Evolutionary conservation across 2,329 filamentous ascomycete species (phyloP).

Genomic region (Calycina herbarum): DNA sequence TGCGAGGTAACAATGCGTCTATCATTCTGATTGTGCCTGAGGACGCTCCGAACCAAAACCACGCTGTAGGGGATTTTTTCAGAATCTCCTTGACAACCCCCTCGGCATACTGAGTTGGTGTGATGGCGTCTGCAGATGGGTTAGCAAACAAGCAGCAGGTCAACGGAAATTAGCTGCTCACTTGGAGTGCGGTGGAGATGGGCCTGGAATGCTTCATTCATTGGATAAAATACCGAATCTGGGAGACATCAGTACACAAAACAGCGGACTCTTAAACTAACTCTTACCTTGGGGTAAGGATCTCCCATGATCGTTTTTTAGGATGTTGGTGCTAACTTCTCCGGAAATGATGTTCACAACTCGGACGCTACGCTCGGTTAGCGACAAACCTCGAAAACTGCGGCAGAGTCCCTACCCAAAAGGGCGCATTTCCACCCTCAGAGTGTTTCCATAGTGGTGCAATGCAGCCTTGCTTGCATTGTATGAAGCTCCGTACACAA

Average conservation of each 20-base stretch:
- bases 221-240: conserved; percentile 1
- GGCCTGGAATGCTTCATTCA: background rate
- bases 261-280: background rate
- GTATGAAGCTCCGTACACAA: conserved; percentile 58
- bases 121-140: background rate
- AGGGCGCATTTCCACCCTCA: conserved; percentile 17
- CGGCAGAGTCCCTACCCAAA: background rate
- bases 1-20: background rate
- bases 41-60: conserved; percentile 3
- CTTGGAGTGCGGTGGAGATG: background rate
- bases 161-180: background rate
- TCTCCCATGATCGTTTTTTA: conserved; percentile 5
- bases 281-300: background rate
- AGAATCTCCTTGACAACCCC: background rate
- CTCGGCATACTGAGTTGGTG: background rate
- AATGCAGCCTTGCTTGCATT: conserved; percentile 22
- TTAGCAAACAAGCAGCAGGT: background rate
- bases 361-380: background rate
- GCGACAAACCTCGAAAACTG: background rate
- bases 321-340: conserved; percentile 5
- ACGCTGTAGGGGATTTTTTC: background rate
- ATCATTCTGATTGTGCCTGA: conserved; percentile 5
- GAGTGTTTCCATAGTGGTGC: conserved; percentile 8
- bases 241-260: background rate
- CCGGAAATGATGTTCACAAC: conserved; percentile 8